These are phyloP conservation scores for Candida palmyrensis DNA, from an alignment of 805 yeast species.

Conservation along the genomic window DNA sequence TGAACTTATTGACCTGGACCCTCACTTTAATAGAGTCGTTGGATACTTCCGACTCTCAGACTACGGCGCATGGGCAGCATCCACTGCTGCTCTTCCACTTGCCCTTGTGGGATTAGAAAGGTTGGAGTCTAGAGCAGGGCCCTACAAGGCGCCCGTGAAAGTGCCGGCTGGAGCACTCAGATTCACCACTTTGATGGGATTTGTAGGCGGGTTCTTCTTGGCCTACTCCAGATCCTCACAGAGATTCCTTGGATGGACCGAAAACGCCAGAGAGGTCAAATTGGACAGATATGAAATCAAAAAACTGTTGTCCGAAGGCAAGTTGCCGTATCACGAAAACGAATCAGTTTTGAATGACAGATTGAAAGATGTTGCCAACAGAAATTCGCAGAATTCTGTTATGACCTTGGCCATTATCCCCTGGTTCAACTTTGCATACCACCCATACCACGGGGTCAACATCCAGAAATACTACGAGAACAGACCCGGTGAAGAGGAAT, in stretches of 20 bases:
- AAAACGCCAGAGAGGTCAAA: constrained; percentile 64
- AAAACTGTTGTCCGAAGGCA: constrained; percentile 56
- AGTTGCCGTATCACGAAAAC: constrained; percentile 64
- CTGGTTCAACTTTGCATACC: constrained; percentile 77
- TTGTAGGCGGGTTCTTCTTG: constrained; percentile 66
- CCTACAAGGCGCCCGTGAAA: constrained; percentile 41
- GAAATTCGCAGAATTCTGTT: constrained; percentile 72
- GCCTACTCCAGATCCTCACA: constrained; percentile 64
- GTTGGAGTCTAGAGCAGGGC: constrained; percentile 37
- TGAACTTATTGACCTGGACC: constrained; percentile 69
- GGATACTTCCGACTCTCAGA: constrained; percentile 68
- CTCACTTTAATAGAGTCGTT: constrained; percentile 68
- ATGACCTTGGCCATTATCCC: constrained; percentile 59
- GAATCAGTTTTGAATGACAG: constrained; percentile 52
- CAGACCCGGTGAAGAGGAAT: constrained; percentile 54
- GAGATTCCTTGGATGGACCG: constrained; percentile 75
- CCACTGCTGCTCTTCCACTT: constrained; percentile 39
- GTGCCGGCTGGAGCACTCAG: constrained; percentile 55
- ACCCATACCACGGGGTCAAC: constrained; percentile 79
- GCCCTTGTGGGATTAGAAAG: constrained; percentile 39
- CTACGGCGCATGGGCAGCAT: constrained; percentile 43
- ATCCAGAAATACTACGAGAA: constrained; percentile 53
- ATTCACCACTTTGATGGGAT: constrained; percentile 58
- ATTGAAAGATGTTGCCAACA: constrained; percentile 68
- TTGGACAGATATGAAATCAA: constrained; percentile 75